Conservation (phyloP, 2,329 filamentous ascomycete genomes). For the Diplodia sapinea region DNA sequence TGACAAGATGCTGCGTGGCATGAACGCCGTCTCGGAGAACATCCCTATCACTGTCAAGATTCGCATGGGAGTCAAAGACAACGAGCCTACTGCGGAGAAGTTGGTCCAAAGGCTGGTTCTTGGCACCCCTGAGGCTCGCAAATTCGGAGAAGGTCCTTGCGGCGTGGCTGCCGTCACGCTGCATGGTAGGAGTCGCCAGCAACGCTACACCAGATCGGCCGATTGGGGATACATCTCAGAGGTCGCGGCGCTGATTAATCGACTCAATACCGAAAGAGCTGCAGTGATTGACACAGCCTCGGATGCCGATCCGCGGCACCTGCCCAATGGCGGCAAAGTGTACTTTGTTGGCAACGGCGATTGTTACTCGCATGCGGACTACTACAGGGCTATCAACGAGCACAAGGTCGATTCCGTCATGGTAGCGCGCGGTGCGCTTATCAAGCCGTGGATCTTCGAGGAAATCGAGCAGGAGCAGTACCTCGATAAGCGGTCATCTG, state of each 20-base stretch:
- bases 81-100: constrained; percentile 77
- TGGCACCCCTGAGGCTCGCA: constrained; percentile 74
- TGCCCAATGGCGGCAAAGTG: constrained; percentile 71
- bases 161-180: constrained; percentile 95
- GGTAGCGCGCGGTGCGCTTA: constrained; percentile 92
- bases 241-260: constrained; percentile 82
- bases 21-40: constrained; percentile 91
- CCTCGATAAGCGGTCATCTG: constrained; percentile 88
- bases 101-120: constrained; percentile 83
- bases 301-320: constrained; percentile 76
- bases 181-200: constrained; percentile 90
- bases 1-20: constrained; percentile 92
- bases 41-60: constrained; percentile 95
- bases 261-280: constrained; percentile 73
- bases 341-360: constrained; percentile 98
- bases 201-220: constrained; percentile 89
- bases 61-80: constrained; percentile 84
- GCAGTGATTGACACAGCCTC: constrained; percentile 74
- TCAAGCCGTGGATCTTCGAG: constrained; percentile 99
- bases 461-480: constrained; percentile 93
- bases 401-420: constrained; percentile 90
- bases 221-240: constrained; percentile 96
- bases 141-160: constrained; percentile 70
- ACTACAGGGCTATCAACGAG: constrained; percentile 76
- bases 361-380: constrained; percentile 91